A percentile compares a stretch with the other conserved stretches of the same genome.
These are phyloP conservation scores for Calonectria naviculata DNA, from an alignment of 2,329 filamentous ascomycete genomes.

Conservation along the genomic window DNA sequence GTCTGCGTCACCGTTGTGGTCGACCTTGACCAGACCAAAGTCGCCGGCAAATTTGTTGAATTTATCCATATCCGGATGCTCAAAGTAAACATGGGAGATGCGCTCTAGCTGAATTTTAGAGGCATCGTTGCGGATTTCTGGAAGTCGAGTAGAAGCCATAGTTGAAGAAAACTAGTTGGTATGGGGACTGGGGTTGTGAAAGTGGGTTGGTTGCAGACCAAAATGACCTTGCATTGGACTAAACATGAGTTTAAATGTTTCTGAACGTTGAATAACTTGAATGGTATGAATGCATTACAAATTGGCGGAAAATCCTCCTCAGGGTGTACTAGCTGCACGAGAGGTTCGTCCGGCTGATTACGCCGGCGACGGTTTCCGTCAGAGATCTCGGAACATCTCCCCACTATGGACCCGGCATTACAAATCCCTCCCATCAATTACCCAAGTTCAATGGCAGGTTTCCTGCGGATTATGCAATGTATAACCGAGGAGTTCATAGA, in stretches of 20 bases:
- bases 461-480: too few species aligned
- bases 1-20: neutral
- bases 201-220: neutral
- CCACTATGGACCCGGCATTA: neutral
- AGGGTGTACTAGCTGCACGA: neutral
- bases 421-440: neutral
- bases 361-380: neutral
- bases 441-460: too few species aligned
- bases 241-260: too few species aligned
- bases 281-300: neutral
- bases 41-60: neutral
- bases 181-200: too few species aligned
- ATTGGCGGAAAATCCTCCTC: neutral
- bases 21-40: neutral
- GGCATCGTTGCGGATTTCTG: constrained; percentile 3
- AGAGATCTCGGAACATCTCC: neutral
- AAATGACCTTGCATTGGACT: neutral
- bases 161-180: too few species aligned
- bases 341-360: neutral
- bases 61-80: neutral
- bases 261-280: neutral
- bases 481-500: too few species aligned
- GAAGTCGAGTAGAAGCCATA: neutral
- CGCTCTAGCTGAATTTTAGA: constrained; percentile 13
- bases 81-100: constrained; percentile 8